These are phyloP conservation scores for Corylus heterophylla DNA, from an alignment of 306 rosid genomes.

Conservation along the genomic window DNA sequence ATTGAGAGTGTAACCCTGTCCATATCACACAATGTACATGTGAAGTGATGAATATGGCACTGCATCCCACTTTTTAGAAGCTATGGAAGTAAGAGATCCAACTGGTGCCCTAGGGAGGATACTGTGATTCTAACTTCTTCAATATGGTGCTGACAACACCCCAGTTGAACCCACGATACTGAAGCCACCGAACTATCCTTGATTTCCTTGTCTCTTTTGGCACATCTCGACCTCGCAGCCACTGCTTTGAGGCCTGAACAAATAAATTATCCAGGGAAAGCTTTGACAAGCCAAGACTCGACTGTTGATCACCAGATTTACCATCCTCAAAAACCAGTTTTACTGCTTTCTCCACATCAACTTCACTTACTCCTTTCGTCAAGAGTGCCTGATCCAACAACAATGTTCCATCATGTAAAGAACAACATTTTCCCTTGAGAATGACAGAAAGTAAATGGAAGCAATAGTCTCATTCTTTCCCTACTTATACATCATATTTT, in stretches of 20 bases:
- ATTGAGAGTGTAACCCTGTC: slow-evolving; percentile 27
- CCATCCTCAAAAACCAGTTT: slow-evolving; percentile 57
- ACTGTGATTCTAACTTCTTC: slow-evolving; percentile 57
- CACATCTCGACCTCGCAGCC: slow-evolving; percentile 62
- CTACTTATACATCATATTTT: neutral
- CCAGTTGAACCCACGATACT: slow-evolving; percentile 80
- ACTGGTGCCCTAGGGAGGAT: slow-evolving; percentile 44
- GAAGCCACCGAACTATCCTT: slow-evolving; percentile 79
- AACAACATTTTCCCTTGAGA: slow-evolving; percentile 7
- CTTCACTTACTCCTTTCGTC: slow-evolving; percentile 75
- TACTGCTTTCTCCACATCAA: slow-evolving; percentile 73
- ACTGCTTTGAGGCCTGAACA: slow-evolving; percentile 81
- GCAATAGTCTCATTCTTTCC: neutral
- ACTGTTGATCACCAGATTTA: slow-evolving; percentile 23
- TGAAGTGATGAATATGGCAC: slow-evolving; percentile 33
- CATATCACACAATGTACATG: too few species aligned
- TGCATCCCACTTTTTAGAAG: slow-evolving; percentile 35
- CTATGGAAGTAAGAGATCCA: slow-evolving; percentile 16
- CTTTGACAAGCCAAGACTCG: slow-evolving; percentile 47
- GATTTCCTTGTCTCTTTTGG: slow-evolving; percentile 71
- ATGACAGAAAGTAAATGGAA: slow-evolving; percentile 5
- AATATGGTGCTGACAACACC: slow-evolving; percentile 54
- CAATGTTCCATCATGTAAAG: slow-evolving; percentile 18
- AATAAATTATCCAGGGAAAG: slow-evolving; percentile 57
- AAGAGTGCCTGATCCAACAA: slow-evolving; percentile 70